Percentiles rank a stretch among this genome's conserved stretches.
These are phyloP conservation scores for Pichia sp. DNA, from an alignment of 1,139 yeast species.

Conservation along the genomic window DNA sequence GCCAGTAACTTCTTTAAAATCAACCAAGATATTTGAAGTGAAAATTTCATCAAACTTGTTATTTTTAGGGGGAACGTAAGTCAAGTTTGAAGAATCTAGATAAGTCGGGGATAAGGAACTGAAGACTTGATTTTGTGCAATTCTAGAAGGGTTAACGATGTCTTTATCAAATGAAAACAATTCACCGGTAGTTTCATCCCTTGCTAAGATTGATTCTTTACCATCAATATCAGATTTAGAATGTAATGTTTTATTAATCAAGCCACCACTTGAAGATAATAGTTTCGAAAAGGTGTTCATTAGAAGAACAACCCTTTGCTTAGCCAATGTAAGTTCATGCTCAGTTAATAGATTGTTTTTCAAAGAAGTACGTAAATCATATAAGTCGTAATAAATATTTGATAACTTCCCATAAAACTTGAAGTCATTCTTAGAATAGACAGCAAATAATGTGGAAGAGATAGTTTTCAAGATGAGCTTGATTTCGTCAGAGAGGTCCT, in stretches of 20 bases:
- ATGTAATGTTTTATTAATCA: conserved; percentile 30
- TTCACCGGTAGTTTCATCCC: conserved; percentile 59
- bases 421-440: conserved; percentile 66
- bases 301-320: conserved; percentile 53
- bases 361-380: conserved; percentile 57
- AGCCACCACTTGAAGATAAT: conserved; percentile 39
- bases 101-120: conserved; percentile 70
- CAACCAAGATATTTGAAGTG: conserved; percentile 75
- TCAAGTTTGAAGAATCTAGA: conserved; percentile 42
- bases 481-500: conserved; percentile 48
- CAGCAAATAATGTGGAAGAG: conserved; percentile 58
- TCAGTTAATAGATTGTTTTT: conserved; percentile 51
- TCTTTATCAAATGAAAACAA: conserved; percentile 34
- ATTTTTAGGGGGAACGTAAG: conserved; percentile 40
- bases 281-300: conserved; percentile 64
- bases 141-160: conserved; percentile 39
- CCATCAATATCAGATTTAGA: conserved; percentile 55
- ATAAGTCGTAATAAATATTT: conserved; percentile 50
- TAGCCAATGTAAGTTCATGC: conserved; percentile 49
- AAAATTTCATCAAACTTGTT: conserved; percentile 44
- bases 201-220: conserved; percentile 61
- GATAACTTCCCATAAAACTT: conserved; percentile 50
- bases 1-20: conserved; percentile 66
- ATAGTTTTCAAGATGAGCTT: conserved; percentile 50
- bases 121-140: conserved; percentile 64